Evolutionary conservation across 495 filamentous ascomycete genomes (phyloP).

Genomic region (Talaromyces borbonicus): DNA sequence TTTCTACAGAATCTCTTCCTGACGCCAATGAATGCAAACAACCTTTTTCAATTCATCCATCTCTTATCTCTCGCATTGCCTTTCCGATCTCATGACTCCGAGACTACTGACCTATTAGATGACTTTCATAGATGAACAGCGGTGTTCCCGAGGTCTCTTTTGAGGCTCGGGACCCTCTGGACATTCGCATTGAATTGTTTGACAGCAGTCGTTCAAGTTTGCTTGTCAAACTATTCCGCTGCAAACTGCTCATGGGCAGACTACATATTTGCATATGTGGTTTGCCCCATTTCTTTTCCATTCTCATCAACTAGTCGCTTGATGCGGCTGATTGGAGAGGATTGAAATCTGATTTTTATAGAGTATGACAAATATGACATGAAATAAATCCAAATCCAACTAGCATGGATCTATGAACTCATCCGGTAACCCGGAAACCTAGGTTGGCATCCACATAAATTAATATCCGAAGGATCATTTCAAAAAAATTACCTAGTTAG

Average conservation of each 20-base stretch:
- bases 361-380: too few relatives aligned
- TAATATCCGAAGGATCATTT: neutral
- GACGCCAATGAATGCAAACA: conserved; percentile 2
- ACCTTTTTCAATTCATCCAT: conserved; percentile 1
- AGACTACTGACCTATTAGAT: neutral
- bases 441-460: too few relatives aligned
- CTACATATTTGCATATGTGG: too few relatives aligned
- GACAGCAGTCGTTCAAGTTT: too few relatives aligned
- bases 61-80: neutral
- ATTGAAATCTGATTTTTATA: conserved; percentile 13
- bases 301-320: conserved; percentile 37
- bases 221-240: too few relatives aligned
- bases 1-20: conserved; percentile 1
- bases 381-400: too few relatives aligned
- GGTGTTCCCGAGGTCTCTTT: too few relatives aligned
- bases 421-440: too few relatives aligned
- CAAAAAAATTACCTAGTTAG: neutral
- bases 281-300: conserved; percentile 15
- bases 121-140: neutral
- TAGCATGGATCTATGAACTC: too few relatives aligned
- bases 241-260: too few relatives aligned
- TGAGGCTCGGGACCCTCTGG: too few relatives aligned
- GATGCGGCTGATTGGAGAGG: conserved; percentile 37
- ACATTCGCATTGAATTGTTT: too few relatives aligned
- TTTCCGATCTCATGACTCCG: neutral